A percentile compares a stretch with the other conserved stretches of the same genome.
Conservation (phyloP, 2,329 filamentous ascomycete genomes). For the Meredithiella fracta region DNA sequence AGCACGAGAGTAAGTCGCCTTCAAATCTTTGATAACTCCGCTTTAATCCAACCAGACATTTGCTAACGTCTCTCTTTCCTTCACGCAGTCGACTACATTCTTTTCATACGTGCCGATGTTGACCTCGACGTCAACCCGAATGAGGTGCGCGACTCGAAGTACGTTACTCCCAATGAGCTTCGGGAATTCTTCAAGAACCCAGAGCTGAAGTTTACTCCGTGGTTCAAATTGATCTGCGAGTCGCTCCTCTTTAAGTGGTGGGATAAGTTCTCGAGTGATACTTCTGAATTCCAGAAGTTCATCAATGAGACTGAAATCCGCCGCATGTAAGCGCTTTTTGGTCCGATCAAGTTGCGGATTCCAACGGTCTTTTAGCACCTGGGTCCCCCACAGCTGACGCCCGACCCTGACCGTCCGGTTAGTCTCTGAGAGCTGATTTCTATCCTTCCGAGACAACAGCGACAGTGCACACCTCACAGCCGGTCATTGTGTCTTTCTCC, state of each 20-base stretch:
- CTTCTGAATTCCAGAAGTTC: constrained; percentile 58
- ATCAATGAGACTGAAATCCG: constrained; percentile 73
- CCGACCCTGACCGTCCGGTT: too few species aligned
- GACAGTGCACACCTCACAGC: neutral
- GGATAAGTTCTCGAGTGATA: constrained; percentile 53
- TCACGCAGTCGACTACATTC: constrained; percentile 76
- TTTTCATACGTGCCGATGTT: constrained; percentile 92
- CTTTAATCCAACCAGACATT: neutral
- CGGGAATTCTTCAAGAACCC: constrained; percentile 74
- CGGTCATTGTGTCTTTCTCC: neutral
- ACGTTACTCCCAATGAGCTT: constrained; percentile 67
- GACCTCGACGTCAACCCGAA: constrained; percentile 70
- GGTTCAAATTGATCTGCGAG: constrained; percentile 98
- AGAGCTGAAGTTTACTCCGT: constrained; percentile 76
- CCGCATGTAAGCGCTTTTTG: constrained; percentile 25
- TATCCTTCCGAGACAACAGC: neutral
- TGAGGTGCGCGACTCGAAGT: constrained; percentile 72
- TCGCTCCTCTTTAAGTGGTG: constrained; percentile 98
- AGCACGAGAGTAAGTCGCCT: constrained; percentile 79
- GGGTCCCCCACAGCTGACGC: too few species aligned
- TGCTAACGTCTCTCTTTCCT: neutral
- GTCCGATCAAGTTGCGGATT: neutral
- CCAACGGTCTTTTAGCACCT: neutral
- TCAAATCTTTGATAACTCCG: neutral
- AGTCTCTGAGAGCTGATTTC: neutral